Evolutionary conservation across 257 asterid species (phyloP), one percentile per base, ranked within the genome.

Genomic region (Nicotiana obtusifolia): DNA sequence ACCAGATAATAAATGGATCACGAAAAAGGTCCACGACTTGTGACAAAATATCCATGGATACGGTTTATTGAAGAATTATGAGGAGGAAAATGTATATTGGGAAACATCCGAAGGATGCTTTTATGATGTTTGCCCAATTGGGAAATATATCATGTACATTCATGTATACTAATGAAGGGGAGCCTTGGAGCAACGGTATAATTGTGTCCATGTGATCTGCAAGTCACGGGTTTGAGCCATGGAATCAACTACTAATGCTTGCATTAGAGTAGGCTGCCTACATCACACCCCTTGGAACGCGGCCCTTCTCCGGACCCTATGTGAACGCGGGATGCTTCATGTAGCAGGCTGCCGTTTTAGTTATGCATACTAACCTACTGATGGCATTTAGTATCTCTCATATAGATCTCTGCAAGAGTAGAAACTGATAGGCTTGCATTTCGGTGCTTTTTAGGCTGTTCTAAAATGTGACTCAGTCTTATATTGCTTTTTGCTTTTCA

Each of bases 401-500:
- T 28, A 35, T 68, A n/a, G 56, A 68, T 37, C 56, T 37, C 24
- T 37, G 77, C 31, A 37, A 68, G 13, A 0, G 54, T 37, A 37
- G 15, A 73, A 47, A 24, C 20, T 13, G 14, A 37, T 71, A 44
- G 22, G 24, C 15, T 73, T 73, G 79, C 59, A 69, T 41, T 28
- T 69, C 30, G 3, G 5, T 44, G 26, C 57, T 54, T 37, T 64
- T 8, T 64, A 64, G 41, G 47, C 24, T 30, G 14, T 65, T 65
- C 14, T 30, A 30, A 20, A 65, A 15, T 30, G 22, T 65, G 47
- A 16, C 73, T 26, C 24, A 49, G 19, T 28, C 33, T 80, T 28
- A 49, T 64, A 26, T 47, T 66, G 62, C 57, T 83, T 14, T 26
- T 67, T 30, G 1, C 78, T 77, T 19, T 85, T 73, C 90, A 93